Percentiles rank a stretch among this genome's conserved stretches.
phyloP scores from a whole-genome alignment of 108 stramenopile genomes.

The Nitzschia sp. region DNA sequence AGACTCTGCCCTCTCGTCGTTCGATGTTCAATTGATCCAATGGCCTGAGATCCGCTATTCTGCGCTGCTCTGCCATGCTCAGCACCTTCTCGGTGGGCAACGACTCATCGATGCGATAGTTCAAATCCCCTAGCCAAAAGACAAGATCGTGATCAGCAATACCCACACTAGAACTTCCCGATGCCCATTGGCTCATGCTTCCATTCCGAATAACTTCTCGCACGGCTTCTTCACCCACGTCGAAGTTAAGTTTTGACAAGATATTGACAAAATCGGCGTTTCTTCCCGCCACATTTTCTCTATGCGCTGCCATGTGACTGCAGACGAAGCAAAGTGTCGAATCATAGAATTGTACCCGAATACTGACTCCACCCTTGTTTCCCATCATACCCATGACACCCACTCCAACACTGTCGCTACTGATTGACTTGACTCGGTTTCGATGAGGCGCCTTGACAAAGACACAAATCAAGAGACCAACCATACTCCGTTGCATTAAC shows the following conservation, averaged over 20 bases:
- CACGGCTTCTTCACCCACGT: slow-evolving; percentile 87
- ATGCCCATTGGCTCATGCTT: slow-evolving; percentile 77
- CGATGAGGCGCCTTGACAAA: slow-evolving; percentile 84
- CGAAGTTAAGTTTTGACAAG: slow-evolving; percentile 77
- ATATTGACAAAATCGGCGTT: slow-evolving; percentile 95
- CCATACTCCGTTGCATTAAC: slow-evolving; percentile 76
- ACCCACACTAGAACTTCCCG: slow-evolving; percentile 62
- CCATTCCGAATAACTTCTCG: slow-evolving; percentile 80
- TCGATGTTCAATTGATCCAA: slow-evolving; percentile 98
- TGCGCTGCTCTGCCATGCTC: slow-evolving; percentile 54
- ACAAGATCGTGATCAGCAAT: slow-evolving; percentile 91
- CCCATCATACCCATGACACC: slow-evolving; percentile 99
- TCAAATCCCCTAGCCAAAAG: slow-evolving; percentile 97
- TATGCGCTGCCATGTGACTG: slow-evolving; percentile 96
- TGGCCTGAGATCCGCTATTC: slow-evolving; percentile 70
- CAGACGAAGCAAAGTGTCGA: slow-evolving; percentile 94
- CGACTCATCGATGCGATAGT: slow-evolving; percentile 94
- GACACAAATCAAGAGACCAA: slow-evolving; percentile 93
- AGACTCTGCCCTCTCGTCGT: slow-evolving; percentile 88
- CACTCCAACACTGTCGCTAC: slow-evolving; percentile 84
- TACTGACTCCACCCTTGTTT: slow-evolving; percentile 96
- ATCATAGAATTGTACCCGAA: slow-evolving; percentile 91
- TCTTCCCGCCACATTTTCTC: slow-evolving; percentile 94
- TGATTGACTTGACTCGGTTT: slow-evolving; percentile 64
- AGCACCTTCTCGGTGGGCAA: slow-evolving; percentile 87